A percentile compares a stretch with the other conserved stretches of the same genome.
Conservation (phyloP, 208 protist species). For the Trypanosoma cruzi region DNA sequence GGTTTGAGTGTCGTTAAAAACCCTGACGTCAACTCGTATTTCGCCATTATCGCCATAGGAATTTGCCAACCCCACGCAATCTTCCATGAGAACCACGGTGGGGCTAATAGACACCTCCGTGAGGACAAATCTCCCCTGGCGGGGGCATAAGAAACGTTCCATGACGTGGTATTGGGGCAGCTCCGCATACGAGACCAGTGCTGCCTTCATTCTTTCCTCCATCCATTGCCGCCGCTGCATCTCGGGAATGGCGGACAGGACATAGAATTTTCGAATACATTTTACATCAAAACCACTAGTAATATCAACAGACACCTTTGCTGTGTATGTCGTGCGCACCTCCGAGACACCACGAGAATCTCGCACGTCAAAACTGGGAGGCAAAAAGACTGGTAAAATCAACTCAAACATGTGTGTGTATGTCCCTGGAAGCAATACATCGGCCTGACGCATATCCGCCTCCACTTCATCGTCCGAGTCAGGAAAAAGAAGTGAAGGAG, state of each 20-base stretch:
- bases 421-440: background rate
- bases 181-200: background rate
- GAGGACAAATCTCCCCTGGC: background rate
- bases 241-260: slow-evolving; percentile 11
- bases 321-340: slow-evolving; percentile 10
- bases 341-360: background rate
- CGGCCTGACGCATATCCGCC: background rate
- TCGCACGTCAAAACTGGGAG: slow-evolving; percentile 23
- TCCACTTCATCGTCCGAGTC: background rate
- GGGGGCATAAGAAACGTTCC: background rate
- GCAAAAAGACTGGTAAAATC: slow-evolving; percentile 2
- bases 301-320: slow-evolving; percentile 16
- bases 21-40: slow-evolving; percentile 5
- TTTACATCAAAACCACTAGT: background rate
- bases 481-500: background rate
- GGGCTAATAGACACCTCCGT: slow-evolving; percentile 6
- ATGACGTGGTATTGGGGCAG: background rate
- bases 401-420: slow-evolving; percentile 9
- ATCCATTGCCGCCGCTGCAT: background rate
- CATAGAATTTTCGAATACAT: slow-evolving; percentile 5
- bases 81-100: slow-evolving; percentile 2
- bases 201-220: background rate
- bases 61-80: too few relatives aligned
- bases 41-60: background rate
- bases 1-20: slow-evolving; percentile 4